Conservation (phyloP, 192 early-diverging fungal genomes). For the Piromyces finnis region DNA sequence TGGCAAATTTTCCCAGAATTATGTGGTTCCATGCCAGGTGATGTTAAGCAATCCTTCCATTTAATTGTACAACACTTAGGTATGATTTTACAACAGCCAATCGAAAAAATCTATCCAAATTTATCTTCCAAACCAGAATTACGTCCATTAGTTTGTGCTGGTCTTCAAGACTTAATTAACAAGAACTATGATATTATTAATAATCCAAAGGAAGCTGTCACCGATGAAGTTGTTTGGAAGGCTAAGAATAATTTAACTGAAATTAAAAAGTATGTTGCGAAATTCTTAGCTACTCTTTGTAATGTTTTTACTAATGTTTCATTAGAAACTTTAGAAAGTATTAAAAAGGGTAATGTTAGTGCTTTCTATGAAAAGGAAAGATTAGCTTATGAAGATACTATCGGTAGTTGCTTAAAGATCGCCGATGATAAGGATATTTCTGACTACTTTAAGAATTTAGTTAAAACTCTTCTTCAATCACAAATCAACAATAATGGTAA, state of each 20-base stretch:
- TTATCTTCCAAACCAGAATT: constrained; percentile 42
- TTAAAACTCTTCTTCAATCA: constrained; percentile 18
- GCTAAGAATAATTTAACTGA: constrained; percentile 4
- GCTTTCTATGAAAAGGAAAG: constrained; percentile 20
- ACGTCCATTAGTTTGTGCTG: constrained; percentile 58
- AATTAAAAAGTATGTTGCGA: constrained; percentile 11
- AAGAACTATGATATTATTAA: background rate
- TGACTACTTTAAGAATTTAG: constrained; percentile 25
- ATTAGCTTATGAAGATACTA: constrained; percentile 16
- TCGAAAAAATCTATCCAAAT: constrained; percentile 10
- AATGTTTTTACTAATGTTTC: constrained; percentile 21
- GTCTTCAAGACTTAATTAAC: constrained; percentile 41
- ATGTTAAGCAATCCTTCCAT: constrained; percentile 24
- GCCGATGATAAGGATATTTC: constrained; percentile 17
- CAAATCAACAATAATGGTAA: constrained; percentile 8
- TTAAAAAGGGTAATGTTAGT: constrained; percentile 9
- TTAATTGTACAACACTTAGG: constrained; percentile 53
- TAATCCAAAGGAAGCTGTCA: background rate
- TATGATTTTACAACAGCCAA: constrained; percentile 35
- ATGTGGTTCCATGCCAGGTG: constrained; percentile 59
- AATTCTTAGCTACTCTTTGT: constrained; percentile 25
- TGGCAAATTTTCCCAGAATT: constrained; percentile 75
- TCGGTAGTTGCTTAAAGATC: constrained; percentile 17
- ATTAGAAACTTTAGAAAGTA: constrained; percentile 9
- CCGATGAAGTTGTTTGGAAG: constrained; percentile 2